These are phyloP conservation scores for Mucor lusitanicus DNA, from an alignment of 371 early-diverging fungal species.

Conservation along the genomic window DNA sequence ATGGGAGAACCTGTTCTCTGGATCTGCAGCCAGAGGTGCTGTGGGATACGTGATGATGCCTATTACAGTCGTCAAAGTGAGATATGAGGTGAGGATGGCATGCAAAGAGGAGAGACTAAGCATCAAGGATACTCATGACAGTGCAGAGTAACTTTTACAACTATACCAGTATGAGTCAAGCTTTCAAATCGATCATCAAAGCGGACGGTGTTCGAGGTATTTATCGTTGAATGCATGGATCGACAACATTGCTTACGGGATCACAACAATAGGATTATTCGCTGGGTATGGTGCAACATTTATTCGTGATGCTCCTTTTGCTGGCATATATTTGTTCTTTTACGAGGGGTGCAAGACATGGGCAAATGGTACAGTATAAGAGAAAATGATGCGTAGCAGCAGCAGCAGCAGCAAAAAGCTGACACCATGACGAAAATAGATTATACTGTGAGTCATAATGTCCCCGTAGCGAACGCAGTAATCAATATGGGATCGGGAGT, in stretches of 20 bases:
- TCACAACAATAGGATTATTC: constrained; percentile 68
- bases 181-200: constrained; percentile 63
- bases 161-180: constrained; percentile 68
- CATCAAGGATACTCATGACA: neutral
- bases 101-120: neutral
- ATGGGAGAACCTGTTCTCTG: constrained; percentile 76
- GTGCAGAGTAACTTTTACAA: constrained; percentile 79
- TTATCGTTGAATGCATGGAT: neutral
- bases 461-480: constrained; percentile 38
- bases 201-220: constrained; percentile 63
- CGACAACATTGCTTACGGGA: neutral
- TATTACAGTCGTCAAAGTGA: constrained; percentile 89
- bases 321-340: constrained; percentile 93
- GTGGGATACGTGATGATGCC: constrained; percentile 95
- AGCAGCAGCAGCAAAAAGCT: too few species aligned
- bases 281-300: constrained; percentile 91
- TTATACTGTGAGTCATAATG: constrained; percentile 15
- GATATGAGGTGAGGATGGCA: constrained; percentile 75
- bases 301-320: constrained; percentile 93
- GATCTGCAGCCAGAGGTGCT: constrained; percentile 80
- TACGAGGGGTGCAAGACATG: constrained; percentile 77
- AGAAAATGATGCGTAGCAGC: neutral
- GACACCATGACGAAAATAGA: neutral
- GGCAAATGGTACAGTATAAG: constrained; percentile 42
- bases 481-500: constrained; percentile 58